These are phyloP conservation scores for Dittrichia graveolens DNA, from an alignment of 129 eudicot species.

Conservation along the genomic window DNA sequence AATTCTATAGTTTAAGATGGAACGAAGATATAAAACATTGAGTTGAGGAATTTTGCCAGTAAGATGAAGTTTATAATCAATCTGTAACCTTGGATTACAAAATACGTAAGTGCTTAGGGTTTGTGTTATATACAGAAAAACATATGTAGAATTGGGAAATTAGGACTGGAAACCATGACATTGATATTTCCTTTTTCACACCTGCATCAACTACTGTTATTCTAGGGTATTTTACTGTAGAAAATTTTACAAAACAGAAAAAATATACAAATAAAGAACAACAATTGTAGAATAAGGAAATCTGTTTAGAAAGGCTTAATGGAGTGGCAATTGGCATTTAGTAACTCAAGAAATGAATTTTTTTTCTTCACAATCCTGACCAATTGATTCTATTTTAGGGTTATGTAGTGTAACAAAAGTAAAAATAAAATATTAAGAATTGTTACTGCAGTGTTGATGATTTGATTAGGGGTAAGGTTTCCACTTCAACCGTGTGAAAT, in stretches of 20 bases:
- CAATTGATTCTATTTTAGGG: background rate
- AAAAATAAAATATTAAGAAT: background rate
- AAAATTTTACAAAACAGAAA: no score
- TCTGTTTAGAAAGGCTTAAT: constrained; percentile 5
- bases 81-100: background rate
- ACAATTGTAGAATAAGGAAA: background rate
- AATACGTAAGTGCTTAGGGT: background rate
- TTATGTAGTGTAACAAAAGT: background rate
- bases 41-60: background rate
- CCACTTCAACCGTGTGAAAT: background rate
- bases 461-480: constrained; percentile 1
- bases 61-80: background rate
- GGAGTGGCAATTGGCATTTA: background rate
- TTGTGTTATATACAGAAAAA: background rate
- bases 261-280: background rate
- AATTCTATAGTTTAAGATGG: background rate
- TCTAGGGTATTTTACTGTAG: no score
- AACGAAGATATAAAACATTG: background rate
- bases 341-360: background rate
- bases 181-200: no score
- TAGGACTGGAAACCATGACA: no score
- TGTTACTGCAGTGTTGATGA: constrained; percentile 12
- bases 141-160: background rate
- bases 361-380: background rate
- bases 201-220: no score